These are phyloP conservation scores for Thymus quinquecostatus DNA, from an alignment of 257 asterid genomes.

Conservation along the genomic window DNA sequence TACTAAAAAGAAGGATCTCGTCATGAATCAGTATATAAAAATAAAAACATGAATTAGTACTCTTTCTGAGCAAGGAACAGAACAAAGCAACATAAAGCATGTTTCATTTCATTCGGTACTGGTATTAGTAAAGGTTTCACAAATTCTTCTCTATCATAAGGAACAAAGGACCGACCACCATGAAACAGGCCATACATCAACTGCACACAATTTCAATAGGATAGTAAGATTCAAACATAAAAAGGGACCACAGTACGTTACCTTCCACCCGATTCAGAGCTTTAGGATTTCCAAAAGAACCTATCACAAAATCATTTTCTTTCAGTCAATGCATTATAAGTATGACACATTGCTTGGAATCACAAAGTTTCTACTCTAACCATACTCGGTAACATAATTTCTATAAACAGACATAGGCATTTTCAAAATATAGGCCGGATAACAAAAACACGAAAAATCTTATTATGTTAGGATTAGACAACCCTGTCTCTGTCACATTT, in stretches of 20 bases:
- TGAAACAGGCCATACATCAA: conserved; percentile 21
- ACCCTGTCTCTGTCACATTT: neutral
- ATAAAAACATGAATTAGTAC: conserved; percentile 9
- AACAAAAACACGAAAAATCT: neutral
- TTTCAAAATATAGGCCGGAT: neutral
- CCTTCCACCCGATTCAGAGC: conserved; percentile 47
- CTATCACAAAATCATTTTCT: conserved; percentile 30
- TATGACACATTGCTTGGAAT: conserved; percentile 9
- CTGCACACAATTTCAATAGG: neutral
- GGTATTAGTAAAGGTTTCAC: neutral
- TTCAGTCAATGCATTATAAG: conserved; percentile 28
- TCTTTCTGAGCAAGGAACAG: conserved; percentile 1
- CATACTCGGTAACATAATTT: too few species aligned
- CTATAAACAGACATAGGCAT: too few species aligned
- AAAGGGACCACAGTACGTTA: conserved; percentile 31
- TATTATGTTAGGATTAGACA: neutral
- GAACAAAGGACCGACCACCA: neutral
- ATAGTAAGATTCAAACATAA: neutral
- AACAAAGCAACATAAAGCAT: conserved; percentile 8
- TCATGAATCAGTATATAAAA: neutral
- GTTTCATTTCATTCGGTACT: neutral
- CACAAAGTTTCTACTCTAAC: neutral
- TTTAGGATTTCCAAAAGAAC: conserved; percentile 39
- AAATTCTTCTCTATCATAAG: conserved; percentile 12
- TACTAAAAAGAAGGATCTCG: neutral